Base-by-base conservation (phyloP, 2,329 filamentous ascomycete genomes). In the Exophiala aquamarina region DNA sequence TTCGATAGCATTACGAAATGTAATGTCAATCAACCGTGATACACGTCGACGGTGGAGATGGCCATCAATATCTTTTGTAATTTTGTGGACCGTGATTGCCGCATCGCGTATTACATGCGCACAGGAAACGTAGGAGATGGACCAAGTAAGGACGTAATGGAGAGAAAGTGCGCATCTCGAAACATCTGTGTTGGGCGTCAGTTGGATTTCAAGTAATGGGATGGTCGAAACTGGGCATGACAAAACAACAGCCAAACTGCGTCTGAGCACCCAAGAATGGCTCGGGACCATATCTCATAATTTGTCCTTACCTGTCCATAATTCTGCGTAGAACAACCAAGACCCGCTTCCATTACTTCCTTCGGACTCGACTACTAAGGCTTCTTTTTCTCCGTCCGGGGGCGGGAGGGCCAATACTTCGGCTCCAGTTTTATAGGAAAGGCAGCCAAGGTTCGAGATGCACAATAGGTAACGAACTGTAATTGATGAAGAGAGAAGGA, bases 381-480 rank as follows among this genome's bases (percentile, higher is more conserved):
- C 37, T 20, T 40, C 37, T 40, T 20, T 20, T 40, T 40, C 37
- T 40, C 37, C 37, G 37, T 40, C 37, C 18, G 20, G 20, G 20
- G 37, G 37, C 37, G 20, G 37, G 17, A 21, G 37, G 37, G 15
- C 37, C 20, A 26, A 40, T 40, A 20, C 20, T 40, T 40, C 37
- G 17, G 20, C 37, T 40, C 17, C 20, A 40, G 37, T 40, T 40
- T 40, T 26, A 37, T 37, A 15, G 34, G 34, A 37, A 3, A 37
- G 34, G n/a, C 34, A 37, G 37, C 3, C 37, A 20, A 40, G 3
- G 20, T 40, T 40, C 37, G 20, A 20, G 37, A 40, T 40, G 37
- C 37, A 40, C 37, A 40, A 40, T 40, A 40, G 37, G 37, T 45
- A 45, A 36, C 42, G 42, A 45, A 26, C 42, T 38, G 42, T 36